Base-by-base conservation (phyloP, 306 rosid genomes). In the Mucuna pruriens region DNA sequence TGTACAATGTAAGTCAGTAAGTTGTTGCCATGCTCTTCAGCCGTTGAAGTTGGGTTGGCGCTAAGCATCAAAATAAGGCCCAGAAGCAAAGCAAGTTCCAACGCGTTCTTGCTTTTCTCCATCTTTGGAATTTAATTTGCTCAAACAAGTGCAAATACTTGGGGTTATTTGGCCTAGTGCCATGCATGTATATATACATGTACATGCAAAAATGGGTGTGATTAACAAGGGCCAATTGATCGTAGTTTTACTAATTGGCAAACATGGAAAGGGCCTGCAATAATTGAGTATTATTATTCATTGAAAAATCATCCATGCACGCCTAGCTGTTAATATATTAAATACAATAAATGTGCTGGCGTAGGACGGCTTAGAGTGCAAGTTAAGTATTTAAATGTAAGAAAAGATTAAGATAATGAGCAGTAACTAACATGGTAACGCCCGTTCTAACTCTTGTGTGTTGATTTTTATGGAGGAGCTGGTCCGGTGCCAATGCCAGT, bases 1-100 rank as follows among this genome's bases (percentile, higher is more conserved):
- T 86, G 86, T 58, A 94, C 93, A 26, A 90, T 85, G 76, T 88
- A 86, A 49, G 94, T 78, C 66, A 4, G 23, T 17, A 87, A 61
- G 39, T 75, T 65, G 34, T 70, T 63, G 33, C 63, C 45, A 19
- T 84, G 52, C 10, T 76, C 76, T 51, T 82, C 39, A 2, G 86
- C 74, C 34, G 13, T 12, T 29, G 88, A 76, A 72, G 58, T 22
- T 63, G 77, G 49, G 9, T 57, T 60, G 61, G 70, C 22, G 45
- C 62, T 45, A 13, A 83, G 79, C 63, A 86, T 25, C 75, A 65
- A 72, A 77, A 81, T 34, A 9, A 90, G 74, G n/a, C 58, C 49
- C 20, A 86, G 23, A 34, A 88, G 81, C 71, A 82, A 61, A 0
- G 57, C 54, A 71, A 83, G 20, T 57, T 60, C 60, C 79, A 65